Percentiles rank a stretch among this genome's conserved stretches.
These are phyloP conservation scores for Podila clonocystis DNA, from an alignment of 192 early-diverging fungal species.

Conservation along the genomic window DNA sequence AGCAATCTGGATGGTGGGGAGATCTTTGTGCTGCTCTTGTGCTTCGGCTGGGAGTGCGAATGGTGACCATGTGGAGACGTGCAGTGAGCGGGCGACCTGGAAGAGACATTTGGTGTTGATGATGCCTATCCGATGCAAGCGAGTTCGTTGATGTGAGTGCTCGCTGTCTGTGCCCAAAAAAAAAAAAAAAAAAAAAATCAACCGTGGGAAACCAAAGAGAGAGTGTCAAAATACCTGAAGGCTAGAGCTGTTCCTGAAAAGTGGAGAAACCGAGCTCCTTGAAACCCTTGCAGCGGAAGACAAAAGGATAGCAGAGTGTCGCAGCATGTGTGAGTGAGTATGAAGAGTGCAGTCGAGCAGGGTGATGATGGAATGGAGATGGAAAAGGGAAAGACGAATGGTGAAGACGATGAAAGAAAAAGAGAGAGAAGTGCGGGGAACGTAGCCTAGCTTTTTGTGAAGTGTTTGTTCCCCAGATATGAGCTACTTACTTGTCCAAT, in stretches of 20 bases:
- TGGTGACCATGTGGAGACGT: neutral
- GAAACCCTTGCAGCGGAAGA: too few relatives aligned
- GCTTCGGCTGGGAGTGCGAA: neutral
- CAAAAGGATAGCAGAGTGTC: neutral
- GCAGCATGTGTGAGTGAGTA: neutral
- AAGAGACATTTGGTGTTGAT: neutral
- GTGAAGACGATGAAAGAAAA: slow-evolving; percentile 1
- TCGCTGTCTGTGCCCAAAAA: neutral
- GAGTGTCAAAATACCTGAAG: neutral
- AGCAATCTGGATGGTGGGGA: slow-evolving; percentile 6
- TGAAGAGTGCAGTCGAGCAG: neutral
- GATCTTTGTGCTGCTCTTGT: neutral
- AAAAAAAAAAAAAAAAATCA: neutral
- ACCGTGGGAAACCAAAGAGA: neutral
- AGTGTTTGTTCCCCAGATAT: neutral
- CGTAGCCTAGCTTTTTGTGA: neutral
- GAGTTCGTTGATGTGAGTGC: neutral
- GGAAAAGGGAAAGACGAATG: neutral
- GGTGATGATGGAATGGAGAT: neutral
- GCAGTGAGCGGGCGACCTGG: neutral
- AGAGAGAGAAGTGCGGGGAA: neutral
- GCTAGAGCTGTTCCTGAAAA: slow-evolving; percentile 1
- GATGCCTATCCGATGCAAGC: neutral
- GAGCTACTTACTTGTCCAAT: neutral
- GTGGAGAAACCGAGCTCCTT: neutral